phyloP scores from a whole-genome alignment of 2,329 filamentous ascomycete species.

The Chaetomiaceae sp. region DNA sequence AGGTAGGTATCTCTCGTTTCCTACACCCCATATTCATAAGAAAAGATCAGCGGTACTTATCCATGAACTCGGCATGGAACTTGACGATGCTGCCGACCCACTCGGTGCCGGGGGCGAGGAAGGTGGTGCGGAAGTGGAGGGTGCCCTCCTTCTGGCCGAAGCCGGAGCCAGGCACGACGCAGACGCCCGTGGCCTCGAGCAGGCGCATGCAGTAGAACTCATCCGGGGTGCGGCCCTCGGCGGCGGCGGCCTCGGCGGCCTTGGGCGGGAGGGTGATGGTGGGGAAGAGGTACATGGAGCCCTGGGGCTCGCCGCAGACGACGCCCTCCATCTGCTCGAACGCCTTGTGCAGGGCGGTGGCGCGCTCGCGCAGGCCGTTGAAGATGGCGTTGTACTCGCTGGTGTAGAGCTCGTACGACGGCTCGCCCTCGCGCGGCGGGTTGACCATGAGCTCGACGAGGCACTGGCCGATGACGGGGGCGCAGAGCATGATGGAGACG shows the following conservation, averaged over 20 bases:
- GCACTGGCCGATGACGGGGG: conserved; percentile 93
- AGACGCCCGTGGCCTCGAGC: conserved; percentile 90
- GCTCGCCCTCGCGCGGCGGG: conserved; percentile 77
- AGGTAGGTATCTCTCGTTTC: too few relatives aligned
- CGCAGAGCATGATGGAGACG: conserved; percentile 92
- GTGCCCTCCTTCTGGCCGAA: conserved; percentile 93
- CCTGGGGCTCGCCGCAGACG: conserved; percentile 82
- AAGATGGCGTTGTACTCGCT: conserved; percentile 82
- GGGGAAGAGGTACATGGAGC: conserved; percentile 98
- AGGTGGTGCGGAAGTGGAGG: conserved; percentile 93
- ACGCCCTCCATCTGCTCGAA: conserved; percentile 96
- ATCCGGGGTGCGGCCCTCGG: conserved; percentile 71
- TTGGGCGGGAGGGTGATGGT: conserved; percentile 76
- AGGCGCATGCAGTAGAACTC: conserved; percentile 92
- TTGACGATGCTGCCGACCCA: conserved; percentile 84
- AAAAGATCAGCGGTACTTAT: conserved; percentile 56
- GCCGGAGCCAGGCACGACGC: conserved; percentile 84
- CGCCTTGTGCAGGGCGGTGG: conserved; percentile 79
- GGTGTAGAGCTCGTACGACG: conserved; percentile 77
- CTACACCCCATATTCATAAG: too few relatives aligned
- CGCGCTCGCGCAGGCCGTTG: conserved; percentile 71
- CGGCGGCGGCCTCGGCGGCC: conserved; percentile 68
- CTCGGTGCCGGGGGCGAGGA: conserved; percentile 91
- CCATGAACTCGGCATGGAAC: conserved; percentile 90
- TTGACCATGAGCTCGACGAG: conserved; percentile 98